Base-by-base conservation (phyloP, 352 stramenopile genomes). In the Elongisporangium prolatum region DNA sequence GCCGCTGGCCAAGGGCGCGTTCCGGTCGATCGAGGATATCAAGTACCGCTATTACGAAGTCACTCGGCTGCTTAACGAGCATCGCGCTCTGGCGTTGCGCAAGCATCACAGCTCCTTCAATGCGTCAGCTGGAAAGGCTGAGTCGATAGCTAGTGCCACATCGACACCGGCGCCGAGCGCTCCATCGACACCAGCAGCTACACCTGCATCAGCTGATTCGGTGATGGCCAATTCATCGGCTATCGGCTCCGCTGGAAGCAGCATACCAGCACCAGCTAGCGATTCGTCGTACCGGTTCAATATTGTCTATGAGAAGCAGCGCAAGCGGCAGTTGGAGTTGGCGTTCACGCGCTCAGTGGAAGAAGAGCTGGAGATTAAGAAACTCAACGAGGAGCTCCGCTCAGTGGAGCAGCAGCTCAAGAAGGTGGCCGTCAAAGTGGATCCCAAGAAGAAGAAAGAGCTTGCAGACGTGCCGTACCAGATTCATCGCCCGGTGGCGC, bases 11-110 rank as follows among this genome's bases (percentile, higher is more conserved):
- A 83, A 75, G 62, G 59, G 57, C 3, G 55, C 67, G 17, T 47
- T 51, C 10, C 63, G 77, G 28, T 84, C 76, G 8, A 59, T 89
- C 17, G 78, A 91, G 52, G 80, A 88, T 54, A 78, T 88, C 25
- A 91, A 88, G 59, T 88, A 88, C 53, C 69, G 80, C 14, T 88
- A 88, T 56, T 88, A 91, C 52, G 77, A 90, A 53, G 67, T 73
- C 44, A 72, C 71, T 16, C 64, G 73, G 50, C 53, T 86, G 17
- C 40, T 89, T 2, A 61, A 60, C 22, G 78, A 85, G 50, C 69
- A 73, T 37, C 59, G 69, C 24, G 72, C 81, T 25, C 67, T 66
- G 20, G 56, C 63, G 48, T 21, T 57, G 7, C 60, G 54, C 40
- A 50, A 57, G 50, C 22, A 56, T 21, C 24, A 38, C 49, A 21